These are phyloP conservation scores for Cyclostephanos invisitatus DNA, from an alignment of 108 stramenopile genomes.

Conservation along the genomic window DNA sequence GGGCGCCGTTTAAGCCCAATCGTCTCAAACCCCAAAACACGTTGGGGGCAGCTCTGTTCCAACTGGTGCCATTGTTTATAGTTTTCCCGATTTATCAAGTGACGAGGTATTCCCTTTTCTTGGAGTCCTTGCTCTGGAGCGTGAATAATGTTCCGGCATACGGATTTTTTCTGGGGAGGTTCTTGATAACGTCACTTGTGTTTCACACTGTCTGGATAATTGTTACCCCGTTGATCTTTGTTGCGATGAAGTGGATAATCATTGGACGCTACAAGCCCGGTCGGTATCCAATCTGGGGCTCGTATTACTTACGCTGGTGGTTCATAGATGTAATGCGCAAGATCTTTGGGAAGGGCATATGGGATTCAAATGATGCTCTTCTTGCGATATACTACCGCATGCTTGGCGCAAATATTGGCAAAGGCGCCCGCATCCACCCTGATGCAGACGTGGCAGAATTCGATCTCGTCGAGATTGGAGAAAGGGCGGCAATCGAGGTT, in stretches of 20 bases:
- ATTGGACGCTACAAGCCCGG: constrained; percentile 61
- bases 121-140: constrained; percentile 34
- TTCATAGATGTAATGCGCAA: constrained; percentile 37
- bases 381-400: constrained; percentile 33
- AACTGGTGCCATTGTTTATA: constrained; percentile 46
- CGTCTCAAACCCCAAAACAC: constrained; percentile 18
- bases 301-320: constrained; percentile 74
- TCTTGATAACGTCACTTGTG: constrained; percentile 46
- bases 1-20: constrained; percentile 31
- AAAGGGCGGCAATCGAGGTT: constrained; percentile 55
- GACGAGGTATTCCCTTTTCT: constrained; percentile 55
- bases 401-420: constrained; percentile 65
- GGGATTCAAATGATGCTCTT: not conserved
- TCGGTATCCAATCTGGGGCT: constrained; percentile 54
- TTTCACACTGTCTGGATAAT: constrained; percentile 51
- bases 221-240: constrained; percentile 58
- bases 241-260: constrained; percentile 59
- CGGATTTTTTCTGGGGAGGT: constrained; percentile 14
- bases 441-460: constrained; percentile 65
- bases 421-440: constrained; percentile 43
- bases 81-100: constrained; percentile 57
- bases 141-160: constrained; percentile 22
- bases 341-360: not conserved
- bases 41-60: constrained; percentile 28
- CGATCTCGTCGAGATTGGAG: constrained; percentile 60